Evolutionary conservation across 2,329 filamentous ascomycete genomes (phyloP).

Genomic region (Exophiala bonariae): DNA sequence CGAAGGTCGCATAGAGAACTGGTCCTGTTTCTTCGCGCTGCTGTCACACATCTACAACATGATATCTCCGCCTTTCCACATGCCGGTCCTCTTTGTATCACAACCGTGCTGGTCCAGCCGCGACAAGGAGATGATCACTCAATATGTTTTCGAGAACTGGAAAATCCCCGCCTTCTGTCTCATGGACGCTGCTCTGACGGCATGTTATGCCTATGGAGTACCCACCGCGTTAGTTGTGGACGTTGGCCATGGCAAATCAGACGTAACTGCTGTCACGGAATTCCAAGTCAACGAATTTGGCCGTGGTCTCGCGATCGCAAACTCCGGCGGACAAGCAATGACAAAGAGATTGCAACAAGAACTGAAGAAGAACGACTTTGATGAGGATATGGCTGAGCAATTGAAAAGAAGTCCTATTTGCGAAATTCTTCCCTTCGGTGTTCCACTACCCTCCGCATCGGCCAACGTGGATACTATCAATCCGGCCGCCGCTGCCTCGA

Average conservation of each 20-base stretch:
- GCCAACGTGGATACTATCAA: conserved; percentile 44
- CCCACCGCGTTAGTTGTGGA: conserved; percentile 83
- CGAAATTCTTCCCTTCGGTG: conserved; percentile 59
- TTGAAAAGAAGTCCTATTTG: conserved; percentile 64
- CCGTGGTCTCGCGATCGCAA: conserved; percentile 59
- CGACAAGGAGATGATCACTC: conserved; percentile 82
- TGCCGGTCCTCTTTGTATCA: conserved; percentile 84
- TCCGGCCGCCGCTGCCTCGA: conserved; percentile 58
- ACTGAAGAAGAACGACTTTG: conserved; percentile 59
- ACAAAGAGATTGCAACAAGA: conserved; percentile 71
- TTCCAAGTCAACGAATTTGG: conserved; percentile 71
- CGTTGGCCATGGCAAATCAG: conserved; percentile 87
- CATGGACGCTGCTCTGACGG: conserved; percentile 84
- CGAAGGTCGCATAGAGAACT: conserved; percentile 82
- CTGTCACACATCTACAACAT: conserved; percentile 88
- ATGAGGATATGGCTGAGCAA: conserved; percentile 64
- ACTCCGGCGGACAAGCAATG: conserved; percentile 85
- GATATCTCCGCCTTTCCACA: conserved; percentile 89
- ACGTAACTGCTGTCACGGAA: conserved; percentile 87
- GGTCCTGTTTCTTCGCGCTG: conserved; percentile 90
- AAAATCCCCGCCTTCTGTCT: conserved; percentile 89
- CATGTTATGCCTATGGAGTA: conserved; percentile 77
- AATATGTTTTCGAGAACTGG: conserved; percentile 97
- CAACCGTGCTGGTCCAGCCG: conserved; percentile 88
- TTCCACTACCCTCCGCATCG: conserved; percentile 48